Conservation (phyloP, 169 alveolate genomes). For the Plasmodium vinckei region DNA sequence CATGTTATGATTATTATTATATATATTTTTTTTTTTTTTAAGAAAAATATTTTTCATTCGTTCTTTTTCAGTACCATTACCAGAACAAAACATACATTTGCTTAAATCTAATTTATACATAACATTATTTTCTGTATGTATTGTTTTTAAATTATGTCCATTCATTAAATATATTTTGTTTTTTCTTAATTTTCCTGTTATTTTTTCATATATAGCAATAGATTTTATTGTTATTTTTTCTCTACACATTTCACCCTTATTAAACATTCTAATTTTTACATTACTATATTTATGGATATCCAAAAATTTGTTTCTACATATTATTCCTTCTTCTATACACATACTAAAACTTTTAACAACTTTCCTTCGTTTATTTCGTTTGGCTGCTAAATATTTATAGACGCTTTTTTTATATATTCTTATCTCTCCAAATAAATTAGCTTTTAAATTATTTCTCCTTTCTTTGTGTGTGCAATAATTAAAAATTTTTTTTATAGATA, state of each 20-base stretch:
- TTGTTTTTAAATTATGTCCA: slow-evolving; percentile 67
- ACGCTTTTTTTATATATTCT: no score
- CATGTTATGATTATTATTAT: slow-evolving; percentile 17
- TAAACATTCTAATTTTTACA: no score
- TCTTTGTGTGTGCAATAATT: no score
- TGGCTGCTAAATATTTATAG: no score
- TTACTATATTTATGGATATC: no score
- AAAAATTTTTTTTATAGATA: no score
- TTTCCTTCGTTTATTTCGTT: no score
- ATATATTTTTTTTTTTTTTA: slow-evolving; percentile 29
- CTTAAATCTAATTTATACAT: slow-evolving; percentile 76
- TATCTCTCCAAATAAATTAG: no score
- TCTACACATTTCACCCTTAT: background rate
- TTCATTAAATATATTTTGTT: slow-evolving; percentile 48
- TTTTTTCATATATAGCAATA: slow-evolving; percentile 69
- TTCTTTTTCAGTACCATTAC: slow-evolving; percentile 84
- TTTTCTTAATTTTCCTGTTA: slow-evolving; percentile 68
- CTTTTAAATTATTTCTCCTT: no score
- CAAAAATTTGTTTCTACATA: no score
- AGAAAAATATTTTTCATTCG: slow-evolving; percentile 8
- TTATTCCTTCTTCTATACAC: no score
- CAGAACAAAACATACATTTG: slow-evolving; percentile 83
- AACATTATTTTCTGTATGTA: slow-evolving; percentile 78
- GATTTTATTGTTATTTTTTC: slow-evolving; percentile 39
- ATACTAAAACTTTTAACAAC: no score